Conservation (phyloP, 306 rosid species). For the Heteromeles arbutifolia region DNA sequence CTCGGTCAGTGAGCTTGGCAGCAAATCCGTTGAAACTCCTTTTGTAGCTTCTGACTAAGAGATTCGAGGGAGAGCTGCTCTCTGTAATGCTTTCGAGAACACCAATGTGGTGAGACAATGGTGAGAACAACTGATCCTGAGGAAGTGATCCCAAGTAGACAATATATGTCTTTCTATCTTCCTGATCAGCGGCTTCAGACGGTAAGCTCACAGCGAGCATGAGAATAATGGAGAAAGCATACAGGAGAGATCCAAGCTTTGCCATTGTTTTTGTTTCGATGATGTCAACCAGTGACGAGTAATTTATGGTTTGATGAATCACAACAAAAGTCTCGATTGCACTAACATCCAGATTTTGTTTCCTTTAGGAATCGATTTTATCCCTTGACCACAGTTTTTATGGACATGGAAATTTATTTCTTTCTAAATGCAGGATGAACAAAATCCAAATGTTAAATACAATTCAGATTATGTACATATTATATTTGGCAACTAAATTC, state of each 20-base stretch:
- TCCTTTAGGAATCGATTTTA: not conserved
- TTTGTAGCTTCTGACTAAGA: not conserved
- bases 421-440: not conserved
- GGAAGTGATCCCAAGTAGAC: constrained; percentile 2
- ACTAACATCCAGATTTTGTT: not conserved
- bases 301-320: not conserved
- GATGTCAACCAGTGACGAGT: no score
- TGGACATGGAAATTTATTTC: no score
- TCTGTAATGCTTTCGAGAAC: not conserved
- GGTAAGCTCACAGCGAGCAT: not conserved
- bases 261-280: not conserved
- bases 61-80: not conserved
- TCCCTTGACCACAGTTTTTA: not conserved
- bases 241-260: not conserved
- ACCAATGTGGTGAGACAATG: not conserved
- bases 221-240: not conserved
- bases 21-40: constrained; percentile 21
- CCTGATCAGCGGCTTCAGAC: not conserved
- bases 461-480: not conserved
- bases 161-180: not conserved
- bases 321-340: not conserved
- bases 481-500: not conserved
- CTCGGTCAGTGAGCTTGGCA: constrained; percentile 10
- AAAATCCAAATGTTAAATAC: not conserved
- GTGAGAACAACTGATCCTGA: not conserved